Conservation (phyloP, 257 asterid genomes). For the Linderniella brevidens region DNA sequence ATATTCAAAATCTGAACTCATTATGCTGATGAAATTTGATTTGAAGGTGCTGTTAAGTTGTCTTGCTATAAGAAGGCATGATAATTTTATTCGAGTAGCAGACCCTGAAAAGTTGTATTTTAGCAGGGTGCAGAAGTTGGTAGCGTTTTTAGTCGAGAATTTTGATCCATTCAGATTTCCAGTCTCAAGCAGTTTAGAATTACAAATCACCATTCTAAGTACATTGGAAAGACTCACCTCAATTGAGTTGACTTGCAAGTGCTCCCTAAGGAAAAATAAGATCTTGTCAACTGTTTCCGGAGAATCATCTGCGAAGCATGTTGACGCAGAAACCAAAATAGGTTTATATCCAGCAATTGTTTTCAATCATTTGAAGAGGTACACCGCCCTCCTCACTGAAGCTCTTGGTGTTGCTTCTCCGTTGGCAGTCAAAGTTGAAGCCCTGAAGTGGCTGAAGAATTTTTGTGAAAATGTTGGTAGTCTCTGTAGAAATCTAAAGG, state of each 20-base stretch:
- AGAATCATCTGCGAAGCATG: conserved; percentile 16
- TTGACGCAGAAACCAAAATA: conserved; percentile 28
- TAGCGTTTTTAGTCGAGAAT: conserved; percentile 25
- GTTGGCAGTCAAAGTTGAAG: conserved; percentile 62
- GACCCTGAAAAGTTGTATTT: conserved; percentile 25
- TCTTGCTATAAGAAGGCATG: conserved; percentile 30
- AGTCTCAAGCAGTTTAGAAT: conserved; percentile 30
- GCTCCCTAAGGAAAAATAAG: conserved; percentile 30
- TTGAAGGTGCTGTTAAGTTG: conserved; percentile 59
- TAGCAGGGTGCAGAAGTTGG: conserved; percentile 50
- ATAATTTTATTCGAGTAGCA: conserved; percentile 29
- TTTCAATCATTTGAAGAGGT: conserved; percentile 47
- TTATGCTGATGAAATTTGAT: conserved; percentile 60
- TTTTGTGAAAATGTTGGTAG: conserved; percentile 48
- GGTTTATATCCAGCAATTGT: conserved; percentile 28
- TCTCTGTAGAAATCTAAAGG: conserved; percentile 23
- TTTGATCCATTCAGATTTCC: conserved; percentile 53
- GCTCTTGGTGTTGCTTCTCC: conserved; percentile 65
- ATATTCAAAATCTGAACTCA: conserved; percentile 46
- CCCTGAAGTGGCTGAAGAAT: conserved; percentile 56
- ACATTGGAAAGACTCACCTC: conserved; percentile 55
- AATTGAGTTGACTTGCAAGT: conserved; percentile 51
- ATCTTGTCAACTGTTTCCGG: conserved; percentile 22
- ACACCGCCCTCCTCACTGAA: conserved; percentile 34
- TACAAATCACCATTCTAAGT: conserved; percentile 60